Base-by-base conservation (phyloP, 192 early-diverging fungal species). In the Podila minutissima region DNA sequence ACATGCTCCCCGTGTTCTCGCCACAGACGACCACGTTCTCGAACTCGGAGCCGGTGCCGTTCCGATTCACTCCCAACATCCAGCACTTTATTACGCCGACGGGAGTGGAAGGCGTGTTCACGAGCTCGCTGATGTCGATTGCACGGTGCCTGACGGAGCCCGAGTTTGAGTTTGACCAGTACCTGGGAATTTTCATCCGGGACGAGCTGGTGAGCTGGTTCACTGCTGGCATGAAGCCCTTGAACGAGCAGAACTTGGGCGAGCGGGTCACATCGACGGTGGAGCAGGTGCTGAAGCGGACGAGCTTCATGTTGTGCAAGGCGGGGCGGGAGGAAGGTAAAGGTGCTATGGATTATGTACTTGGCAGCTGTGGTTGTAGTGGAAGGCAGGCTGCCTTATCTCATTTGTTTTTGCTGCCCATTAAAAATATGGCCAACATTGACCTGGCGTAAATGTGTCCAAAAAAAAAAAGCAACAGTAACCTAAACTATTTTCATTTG, bases 11-110 rank as follows among this genome's bases (percentile, higher is more conserved):
- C 38, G 83, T 86, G 3, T 89, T 83, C 75, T 83, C 83, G 8
- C 82, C 74, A 57, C 62, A 64, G 22, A 82, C 74, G 5, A 88
- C 89, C 3, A 72, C 86, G 15, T 87, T 90, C 50, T 90, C 90
- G 66, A 93, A 88, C 82, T 88, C 86, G 35, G 98, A 99, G 82
- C 82, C 92, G 5, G 95, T 99, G 28, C 98, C 97, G 5, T 99
- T 99, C 94, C 90, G 98, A 11, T 90, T 99, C 82, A 99, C 98
- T 11, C 98, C 97, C 15, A 97, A 96, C 85, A 93, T 99, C 62
- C 97, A 98, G 87, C 84, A 93, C 37, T 99, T 99, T 85, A 93
- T 99, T 57, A 96, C 95, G 8, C 94, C 93, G 32, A 91, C 94
- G 67, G 97, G 97, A 7, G 88, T 99, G 9, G 98, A 99, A 64